Conservation (phyloP, 139 green algal species). For the Diplosphaera chodatii region DNA sequence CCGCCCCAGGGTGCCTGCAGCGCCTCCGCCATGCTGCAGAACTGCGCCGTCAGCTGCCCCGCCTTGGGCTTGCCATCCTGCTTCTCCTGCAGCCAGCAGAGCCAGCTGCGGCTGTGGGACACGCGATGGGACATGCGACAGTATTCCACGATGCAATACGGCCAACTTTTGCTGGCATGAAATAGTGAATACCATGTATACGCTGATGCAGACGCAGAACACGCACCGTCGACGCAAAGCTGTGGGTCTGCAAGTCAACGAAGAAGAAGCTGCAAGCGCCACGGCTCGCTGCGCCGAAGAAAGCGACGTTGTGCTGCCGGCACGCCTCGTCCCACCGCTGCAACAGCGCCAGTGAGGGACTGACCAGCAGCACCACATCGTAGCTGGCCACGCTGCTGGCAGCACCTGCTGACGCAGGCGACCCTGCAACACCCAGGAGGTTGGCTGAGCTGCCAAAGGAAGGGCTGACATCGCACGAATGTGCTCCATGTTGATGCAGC, state of each 20-base stretch:
- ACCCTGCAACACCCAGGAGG: background rate
- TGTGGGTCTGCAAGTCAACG: conserved; percentile 57
- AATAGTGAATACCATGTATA: too few relatives aligned
- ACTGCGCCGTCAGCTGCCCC: background rate
- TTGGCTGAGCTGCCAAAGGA: too few relatives aligned
- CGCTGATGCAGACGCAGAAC: too few relatives aligned
- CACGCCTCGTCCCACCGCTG: conserved; percentile 33
- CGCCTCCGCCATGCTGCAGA: conserved; percentile 15
- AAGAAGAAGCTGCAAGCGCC: conserved; percentile 61
- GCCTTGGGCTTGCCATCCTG: conserved; percentile 1
- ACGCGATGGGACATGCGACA: too few relatives aligned
- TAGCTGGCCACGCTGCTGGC: conserved; percentile 11
- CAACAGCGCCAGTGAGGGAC: conserved; percentile 11
- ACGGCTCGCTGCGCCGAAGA: conserved; percentile 44
- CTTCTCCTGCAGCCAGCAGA: conserved; percentile 10
- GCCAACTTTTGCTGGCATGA: too few relatives aligned
- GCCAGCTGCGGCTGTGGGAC: too few relatives aligned
- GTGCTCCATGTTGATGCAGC: too few relatives aligned
- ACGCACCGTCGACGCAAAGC: conserved; percentile 44
- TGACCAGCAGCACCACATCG: conserved; percentile 50
- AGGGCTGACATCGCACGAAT: too few relatives aligned
- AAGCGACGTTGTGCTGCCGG: conserved; percentile 28
- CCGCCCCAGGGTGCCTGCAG: conserved; percentile 4
- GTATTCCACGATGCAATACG: too few relatives aligned
- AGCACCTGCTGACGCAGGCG: background rate